Evolutionary conservation across 148 eudicot genomes (phyloP).

Genomic region (Rheum nobile): DNA sequence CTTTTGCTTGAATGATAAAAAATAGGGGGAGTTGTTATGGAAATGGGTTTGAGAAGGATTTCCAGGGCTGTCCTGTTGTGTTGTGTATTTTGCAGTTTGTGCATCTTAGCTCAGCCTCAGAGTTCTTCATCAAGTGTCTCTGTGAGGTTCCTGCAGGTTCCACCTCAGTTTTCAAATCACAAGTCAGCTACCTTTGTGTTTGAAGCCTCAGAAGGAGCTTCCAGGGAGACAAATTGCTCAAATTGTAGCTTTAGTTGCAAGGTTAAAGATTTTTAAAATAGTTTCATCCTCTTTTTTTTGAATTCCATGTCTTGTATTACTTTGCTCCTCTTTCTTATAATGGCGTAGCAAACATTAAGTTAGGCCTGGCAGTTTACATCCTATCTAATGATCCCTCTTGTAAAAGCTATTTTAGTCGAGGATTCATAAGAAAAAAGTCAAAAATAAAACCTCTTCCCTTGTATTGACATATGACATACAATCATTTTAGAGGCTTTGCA

Average conservation of each 20-base stretch:
- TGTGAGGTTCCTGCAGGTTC: conserved; percentile 52
- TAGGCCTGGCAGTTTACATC: too few species aligned
- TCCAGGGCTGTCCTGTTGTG: conserved; percentile 27
- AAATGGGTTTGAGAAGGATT: conserved; percentile 37
- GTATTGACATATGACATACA: neutral
- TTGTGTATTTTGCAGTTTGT: conserved; percentile 40
- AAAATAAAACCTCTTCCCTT: neutral
- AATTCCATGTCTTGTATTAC: neutral
- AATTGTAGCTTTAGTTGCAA: conserved; percentile 58
- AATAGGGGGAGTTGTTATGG: neutral
- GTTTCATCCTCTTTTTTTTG: neutral
- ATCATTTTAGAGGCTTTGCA: neutral
- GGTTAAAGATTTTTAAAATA: conserved; percentile 29
- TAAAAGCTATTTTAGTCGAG: neutral
- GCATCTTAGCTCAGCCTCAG: conserved; percentile 27
- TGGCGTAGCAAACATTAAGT: neutral
- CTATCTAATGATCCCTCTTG: neutral
- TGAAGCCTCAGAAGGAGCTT: conserved; percentile 32
- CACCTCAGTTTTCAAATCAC: conserved; percentile 37
- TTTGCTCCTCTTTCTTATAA: neutral
- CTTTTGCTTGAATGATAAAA: neutral
- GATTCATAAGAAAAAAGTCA: neutral
- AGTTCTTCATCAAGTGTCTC: conserved; percentile 23
- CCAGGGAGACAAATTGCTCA: conserved; percentile 24
- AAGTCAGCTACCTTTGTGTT: conserved; percentile 56